Conservation (phyloP, 129 eudicot genomes). For the Tagetes patula region DNA sequence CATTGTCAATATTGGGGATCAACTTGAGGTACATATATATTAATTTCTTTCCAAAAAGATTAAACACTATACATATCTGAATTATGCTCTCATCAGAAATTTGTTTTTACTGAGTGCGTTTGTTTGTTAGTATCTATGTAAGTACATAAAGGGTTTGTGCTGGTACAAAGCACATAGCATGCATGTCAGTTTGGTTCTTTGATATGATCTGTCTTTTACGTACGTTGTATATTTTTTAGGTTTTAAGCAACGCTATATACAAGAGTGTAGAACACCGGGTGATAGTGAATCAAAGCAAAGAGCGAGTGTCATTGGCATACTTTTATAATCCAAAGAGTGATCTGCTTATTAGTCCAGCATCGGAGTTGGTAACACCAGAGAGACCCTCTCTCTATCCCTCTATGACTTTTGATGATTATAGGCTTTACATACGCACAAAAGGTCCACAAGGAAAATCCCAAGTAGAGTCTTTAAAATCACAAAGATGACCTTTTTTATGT, state of each 20-base stretch:
- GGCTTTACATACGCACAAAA: slow-evolving; percentile 64
- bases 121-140: too few relatives aligned
- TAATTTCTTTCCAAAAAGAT: neutral
- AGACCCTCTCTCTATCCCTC: slow-evolving; percentile 62
- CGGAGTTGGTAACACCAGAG: slow-evolving; percentile 52
- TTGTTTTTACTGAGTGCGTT: too few relatives aligned
- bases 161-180: neutral
- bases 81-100: too few relatives aligned
- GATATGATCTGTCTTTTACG: neutral
- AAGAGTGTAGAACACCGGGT: slow-evolving; percentile 88
- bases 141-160: too few relatives aligned
- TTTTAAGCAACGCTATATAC: slow-evolving; percentile 66
- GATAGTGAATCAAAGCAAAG: slow-evolving; percentile 59
- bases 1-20: slow-evolving; percentile 81
- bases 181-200: neutral
- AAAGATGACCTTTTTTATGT: slow-evolving; percentile 25
- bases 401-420: slow-evolving; percentile 79
- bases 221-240: slow-evolving; percentile 32
- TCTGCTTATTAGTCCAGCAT: slow-evolving; percentile 54
- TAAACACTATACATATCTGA: too few relatives aligned
- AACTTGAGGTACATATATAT: slow-evolving; percentile 60
- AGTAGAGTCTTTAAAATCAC: slow-evolving; percentile 56
- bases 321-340: slow-evolving; percentile 81
- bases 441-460: slow-evolving; percentile 89
- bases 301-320: slow-evolving; percentile 72